Base-by-base conservation (phyloP, 2,329 filamentous ascomycete species). In the Neofusicoccum parvum region DNA sequence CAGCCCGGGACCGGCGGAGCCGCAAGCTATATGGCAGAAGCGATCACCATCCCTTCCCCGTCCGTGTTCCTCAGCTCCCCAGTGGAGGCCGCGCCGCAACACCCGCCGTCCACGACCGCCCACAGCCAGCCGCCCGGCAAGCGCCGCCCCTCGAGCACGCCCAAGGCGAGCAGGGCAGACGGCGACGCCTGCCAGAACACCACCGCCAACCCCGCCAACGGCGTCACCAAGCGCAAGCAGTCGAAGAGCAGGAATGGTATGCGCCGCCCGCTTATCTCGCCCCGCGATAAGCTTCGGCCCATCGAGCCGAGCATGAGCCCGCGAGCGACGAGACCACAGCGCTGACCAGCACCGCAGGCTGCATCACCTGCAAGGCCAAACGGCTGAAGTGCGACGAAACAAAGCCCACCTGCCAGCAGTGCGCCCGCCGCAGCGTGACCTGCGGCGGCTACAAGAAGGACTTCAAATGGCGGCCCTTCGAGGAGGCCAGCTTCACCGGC, bases 171-270 rank as follows among this genome's bases (percentile, higher is more conserved):
- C 20, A 32, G 49, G 10, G 23, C 41, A 27, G 53, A 50, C 58
- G 39, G 37, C 37, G 41, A 66, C 32, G 59, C 58, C 17, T 5
- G 48, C 45, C 27, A 32, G 1, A 54, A 46, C 15, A 17, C n/a
- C 20, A 5, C 60, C 37, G 20, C 48, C 9, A 59, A 12, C 4
- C 70, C 17, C 66, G 69, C 12, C 27, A 76, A 74, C 62, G 78
- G 74, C 36, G 74, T 82, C 64, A 78, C 78, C 49, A 91, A 90
- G 73, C 86, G 87, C 36, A 92, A 91, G 73, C 89, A 91, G 78
- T 89, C 88, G 67, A 92, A 92, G 77, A 91, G 88, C 79, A 87
- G 89, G 70, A 91, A 91, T 81, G 89, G 89, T 91, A 86, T 62
- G 51, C 56, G 32, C 27, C 27, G 27, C 23, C 36, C 54, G 58